Conservation (phyloP, 2,329 filamentous ascomycete genomes). For the Ophiostoma sp. region DNA sequence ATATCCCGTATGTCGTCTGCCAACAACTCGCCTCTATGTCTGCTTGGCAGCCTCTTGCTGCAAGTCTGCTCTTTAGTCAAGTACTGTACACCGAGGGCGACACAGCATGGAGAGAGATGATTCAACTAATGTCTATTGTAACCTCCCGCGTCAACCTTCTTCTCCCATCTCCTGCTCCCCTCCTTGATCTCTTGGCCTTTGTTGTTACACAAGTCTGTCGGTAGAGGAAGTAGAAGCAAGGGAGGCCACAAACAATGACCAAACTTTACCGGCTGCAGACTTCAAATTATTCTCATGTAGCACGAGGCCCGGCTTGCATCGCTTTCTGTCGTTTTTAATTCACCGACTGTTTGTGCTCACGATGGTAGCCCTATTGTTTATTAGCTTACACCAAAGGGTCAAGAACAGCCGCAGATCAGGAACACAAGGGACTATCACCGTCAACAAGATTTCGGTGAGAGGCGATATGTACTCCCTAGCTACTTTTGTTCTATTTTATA, state of each 20-base stretch:
- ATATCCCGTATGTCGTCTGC: background rate
- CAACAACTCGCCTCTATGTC: background rate
- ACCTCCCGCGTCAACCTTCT: background rate
- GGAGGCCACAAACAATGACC: background rate
- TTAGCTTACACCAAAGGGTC: background rate
- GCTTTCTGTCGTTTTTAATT: background rate
- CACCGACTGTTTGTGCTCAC: too few species aligned
- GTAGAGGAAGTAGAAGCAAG: background rate
- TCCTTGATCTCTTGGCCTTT: background rate
- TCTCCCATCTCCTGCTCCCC: background rate
- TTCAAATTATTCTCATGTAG: background rate
- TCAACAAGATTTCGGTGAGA: background rate
- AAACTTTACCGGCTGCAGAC: background rate
- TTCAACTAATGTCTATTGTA: background rate
- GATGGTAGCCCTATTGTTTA: background rate
- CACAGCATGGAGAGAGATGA: background rate
- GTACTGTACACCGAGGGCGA: background rate
- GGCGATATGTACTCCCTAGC: too few species aligned
- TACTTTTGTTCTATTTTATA: too few species aligned
- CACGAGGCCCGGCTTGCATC: background rate
- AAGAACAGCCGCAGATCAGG: background rate
- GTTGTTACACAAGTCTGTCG: too few species aligned
- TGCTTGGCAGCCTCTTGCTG: background rate
- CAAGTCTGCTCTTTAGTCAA: background rate
- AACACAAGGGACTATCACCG: background rate